Evolutionary conservation across 768 basidiomycete genomes (phyloP), one percentile per base, ranked within the genome.

Genomic region (Pleurotus eryngii): DNA sequence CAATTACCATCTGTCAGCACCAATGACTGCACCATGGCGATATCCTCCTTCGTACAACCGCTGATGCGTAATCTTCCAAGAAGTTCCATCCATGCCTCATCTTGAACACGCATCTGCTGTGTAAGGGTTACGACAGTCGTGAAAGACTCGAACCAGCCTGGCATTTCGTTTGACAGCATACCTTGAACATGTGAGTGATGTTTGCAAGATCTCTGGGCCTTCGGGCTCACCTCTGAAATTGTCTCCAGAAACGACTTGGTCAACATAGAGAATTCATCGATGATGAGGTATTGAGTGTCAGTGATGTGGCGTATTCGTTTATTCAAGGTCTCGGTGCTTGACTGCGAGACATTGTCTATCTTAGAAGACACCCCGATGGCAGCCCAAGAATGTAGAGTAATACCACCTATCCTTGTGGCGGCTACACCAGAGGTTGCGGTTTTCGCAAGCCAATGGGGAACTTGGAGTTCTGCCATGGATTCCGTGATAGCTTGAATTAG

Each of bases 401-500:
- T 22, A 3, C 57, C 49, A 14, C 39, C 20, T 3, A 58, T 53
- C 35, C 49, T 27, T 3, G 37, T 49, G 1, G 57, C 48, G 2
- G 39, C 35, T 2, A 58, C 56, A 73, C 76, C 54, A 72, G 70
- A 56, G 71, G 64, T n/a, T 68, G 68, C 54, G 59, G 58, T 46
- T 54, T 55, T 27, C 22, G 40, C 43, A 7, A 49, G 48, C 48
- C 24, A 11, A 4, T 12, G 6, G 2, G 7, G 3, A 3, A 27
- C 26, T 3, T 30, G 5, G 26, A 8, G 14, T 3, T 15, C 17
- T 0, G 27, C 48, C 47, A 81, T 81, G 1, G 66, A 61, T 3
- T 74, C 60, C 0, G 74, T 72, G 0, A 81, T 66, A 0, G 70
- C 69, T 26, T 74, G 61, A 9, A 81, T 78, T 0, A 78, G 53